phyloP scores from a whole-genome alignment of 2,329 filamentous ascomycete species.

The Camillea tinctor region DNA sequence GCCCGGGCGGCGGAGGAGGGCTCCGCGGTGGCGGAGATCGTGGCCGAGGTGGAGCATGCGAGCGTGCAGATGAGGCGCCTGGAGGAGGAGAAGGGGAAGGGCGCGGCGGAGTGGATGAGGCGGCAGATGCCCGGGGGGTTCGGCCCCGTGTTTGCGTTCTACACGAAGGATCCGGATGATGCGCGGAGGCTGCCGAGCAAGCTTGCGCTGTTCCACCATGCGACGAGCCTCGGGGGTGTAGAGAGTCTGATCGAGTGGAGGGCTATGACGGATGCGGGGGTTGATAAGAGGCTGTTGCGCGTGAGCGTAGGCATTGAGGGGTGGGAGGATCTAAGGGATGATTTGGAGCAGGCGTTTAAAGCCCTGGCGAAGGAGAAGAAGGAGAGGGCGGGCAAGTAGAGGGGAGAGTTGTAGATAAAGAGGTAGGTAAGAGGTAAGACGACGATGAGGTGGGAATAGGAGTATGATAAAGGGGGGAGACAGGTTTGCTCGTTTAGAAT shows the following conservation, averaged over 20 bases:
- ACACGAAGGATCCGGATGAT: conserved; percentile 56
- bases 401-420: conserved; percentile 1
- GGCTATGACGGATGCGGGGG: conserved; percentile 74
- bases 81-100: conserved; percentile 45
- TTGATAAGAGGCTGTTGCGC: conserved; percentile 72
- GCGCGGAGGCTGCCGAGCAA: conserved; percentile 75
- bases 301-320: conserved; percentile 86
- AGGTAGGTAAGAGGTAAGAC: not conserved
- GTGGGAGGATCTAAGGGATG: conserved; percentile 77
- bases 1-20: conserved; percentile 27
- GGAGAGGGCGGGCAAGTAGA: conserved; percentile 19
- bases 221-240: conserved; percentile 88
- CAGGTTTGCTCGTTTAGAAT: too few species aligned
- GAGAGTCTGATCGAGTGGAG: conserved; percentile 98
- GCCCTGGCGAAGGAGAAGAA: conserved; percentile 43
- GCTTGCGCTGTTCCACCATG: conserved; percentile 84
- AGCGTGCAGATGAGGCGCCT: conserved; percentile 67
- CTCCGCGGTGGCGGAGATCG: conserved; percentile 48
- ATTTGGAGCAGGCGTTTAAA: conserved; percentile 67
- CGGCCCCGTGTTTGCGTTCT: conserved; percentile 82
- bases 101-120: conserved; percentile 59
- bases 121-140: conserved; percentile 91
- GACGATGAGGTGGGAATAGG: not conserved
- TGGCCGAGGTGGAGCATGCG: conserved; percentile 70
- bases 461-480: not conserved